phyloP scores from a whole-genome alignment of 1,139 yeast species.

The Hemisphaericaspora xylanilytica region DNA sequence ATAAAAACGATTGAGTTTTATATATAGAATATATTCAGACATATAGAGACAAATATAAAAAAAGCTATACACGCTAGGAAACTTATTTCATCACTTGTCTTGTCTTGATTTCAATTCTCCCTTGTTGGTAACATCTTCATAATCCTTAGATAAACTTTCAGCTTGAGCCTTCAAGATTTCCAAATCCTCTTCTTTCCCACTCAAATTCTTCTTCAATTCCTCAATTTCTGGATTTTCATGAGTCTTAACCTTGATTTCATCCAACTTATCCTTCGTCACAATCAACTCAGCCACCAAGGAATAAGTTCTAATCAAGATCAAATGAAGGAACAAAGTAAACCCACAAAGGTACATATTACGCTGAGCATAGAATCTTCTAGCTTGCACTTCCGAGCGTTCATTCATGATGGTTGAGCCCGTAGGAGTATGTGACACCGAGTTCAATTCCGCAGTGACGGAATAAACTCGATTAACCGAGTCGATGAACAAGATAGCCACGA shows the following conservation, averaged over 20 bases:
- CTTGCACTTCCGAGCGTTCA: conserved; percentile 78
- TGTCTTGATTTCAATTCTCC: conserved; percentile 12
- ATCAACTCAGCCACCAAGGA: conserved; percentile 75
- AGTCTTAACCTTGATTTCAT: conserved; percentile 34
- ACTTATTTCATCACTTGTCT: too few relatives aligned
- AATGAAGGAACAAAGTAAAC: conserved; percentile 84
- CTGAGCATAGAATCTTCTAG: conserved; percentile 92
- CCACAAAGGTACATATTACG: conserved; percentile 97
- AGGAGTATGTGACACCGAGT: conserved; percentile 7
- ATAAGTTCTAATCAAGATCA: conserved; percentile 85
- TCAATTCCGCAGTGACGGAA: conserved; percentile 65
- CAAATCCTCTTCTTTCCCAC: conserved; percentile 61
- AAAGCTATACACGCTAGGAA: too few relatives aligned
- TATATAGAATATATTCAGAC: neutral
- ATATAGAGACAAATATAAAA: too few relatives aligned
- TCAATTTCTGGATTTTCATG: conserved; percentile 35
- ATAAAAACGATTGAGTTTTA: neutral
- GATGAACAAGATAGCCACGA: conserved; percentile 77
- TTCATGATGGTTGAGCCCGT: conserved; percentile 23
- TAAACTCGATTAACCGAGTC: conserved; percentile 87
- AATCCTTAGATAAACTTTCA: conserved; percentile 61
- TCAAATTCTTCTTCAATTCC: conserved; percentile 53
- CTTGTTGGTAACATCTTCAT: conserved; percentile 30
- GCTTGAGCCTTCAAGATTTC: conserved; percentile 72
- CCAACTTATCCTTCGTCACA: conserved; percentile 57